Evolutionary conservation across 2,329 filamentous ascomycete genomes (phyloP), one percentile per base, ranked within the genome.

Genomic region (Aschersonia sp.): DNA sequence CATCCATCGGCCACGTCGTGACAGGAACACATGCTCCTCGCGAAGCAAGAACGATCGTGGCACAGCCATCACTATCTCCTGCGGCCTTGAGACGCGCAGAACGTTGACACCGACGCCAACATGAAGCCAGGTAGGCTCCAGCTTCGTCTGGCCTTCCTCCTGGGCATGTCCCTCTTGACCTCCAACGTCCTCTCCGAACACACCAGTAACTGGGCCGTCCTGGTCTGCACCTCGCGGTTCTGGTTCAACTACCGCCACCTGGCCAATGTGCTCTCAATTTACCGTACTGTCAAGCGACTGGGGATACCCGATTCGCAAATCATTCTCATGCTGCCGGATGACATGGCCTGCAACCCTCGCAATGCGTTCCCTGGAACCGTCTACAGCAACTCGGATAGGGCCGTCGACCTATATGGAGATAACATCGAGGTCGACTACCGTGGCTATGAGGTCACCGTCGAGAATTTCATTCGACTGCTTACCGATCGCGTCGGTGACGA

Each of bases 211-310:
- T 98, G 92, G 92, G 92, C 92, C 7, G 92, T 98, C 52, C 82
- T 98, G n/a, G 92, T 98, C 50, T 92, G 86, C 54, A 98, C 92
- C 5, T 98, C 92, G 47, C 85, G 92, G 47, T 98, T 98, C 75
- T 98, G 92, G 92, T 98, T 98, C 80, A 98, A 98, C 71, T 98
- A 98, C 68, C 85, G 92, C 50, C 92, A 98, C 66, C 83, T 98
- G 47, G 89, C 92, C 65, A 98, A 98, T 69, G 92, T 95, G 20
- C 80, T 98, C 51, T 96, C 91, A 51, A 82, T 98, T 53, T 98
- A 98, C 69, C 87, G 92, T 50, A 98, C 92, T 49, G 92, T 98
- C 53, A 98, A 98, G 71, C 86, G 92, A 9, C 81, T 98, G 40
- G 92, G 92, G 45, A 98, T 98, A 51, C 92, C 92, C 38, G 92